Evolutionary conservation across 2,329 filamentous ascomycete species (phyloP), one percentile per base, ranked within the genome.

Genomic region (Teratosphaeria nubilosa): DNA sequence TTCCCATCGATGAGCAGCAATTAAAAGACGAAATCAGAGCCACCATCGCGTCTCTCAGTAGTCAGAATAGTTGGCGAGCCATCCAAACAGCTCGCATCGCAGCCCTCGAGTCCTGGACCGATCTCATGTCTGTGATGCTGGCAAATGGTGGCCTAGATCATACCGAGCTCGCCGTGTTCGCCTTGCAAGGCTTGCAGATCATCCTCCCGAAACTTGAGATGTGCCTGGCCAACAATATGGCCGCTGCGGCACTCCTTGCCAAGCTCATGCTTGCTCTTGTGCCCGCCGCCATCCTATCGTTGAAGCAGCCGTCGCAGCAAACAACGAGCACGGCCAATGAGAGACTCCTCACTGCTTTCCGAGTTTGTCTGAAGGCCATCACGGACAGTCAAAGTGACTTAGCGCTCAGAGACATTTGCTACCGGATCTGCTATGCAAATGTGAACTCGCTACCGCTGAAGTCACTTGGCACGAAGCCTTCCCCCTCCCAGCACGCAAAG

Each of bases 271-370:
- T 86, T 68, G 80, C 86, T 22, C 76, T 94, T 1, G 78, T 91
- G 3, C 87, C 85, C 69, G 84, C 87, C 70, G 76, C 71, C 72
- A 20, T 73, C 73, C 3, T 76, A 74, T 31, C 76, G 76, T 56
- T 73, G 74, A 62, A 76, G 73, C 53, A 77, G 76, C 56, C 79
- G 86, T 37, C 90, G 90, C 70, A 80, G 92, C 27, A 85, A 94
- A 56, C 25, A 22, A 51, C 57, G 22, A 37, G 48, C 22, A 51
- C 59, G 4, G 59, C 61, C 5, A 56, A 90, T 69, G 92, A 97
- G 70, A 90, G 94, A 68, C 80, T 97, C 0, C 91, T 91, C 69
- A 88, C 96, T 69, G 82, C 97, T 3, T 96, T 99, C 78, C 88
- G 95, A 62, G 83, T 90, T 45, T 91, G 89, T 61, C 78, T 96